These are phyloP conservation scores for Avena atlantica DNA, from an alignment of 176 grass and related monocot species.

Conservation along the genomic window DNA sequence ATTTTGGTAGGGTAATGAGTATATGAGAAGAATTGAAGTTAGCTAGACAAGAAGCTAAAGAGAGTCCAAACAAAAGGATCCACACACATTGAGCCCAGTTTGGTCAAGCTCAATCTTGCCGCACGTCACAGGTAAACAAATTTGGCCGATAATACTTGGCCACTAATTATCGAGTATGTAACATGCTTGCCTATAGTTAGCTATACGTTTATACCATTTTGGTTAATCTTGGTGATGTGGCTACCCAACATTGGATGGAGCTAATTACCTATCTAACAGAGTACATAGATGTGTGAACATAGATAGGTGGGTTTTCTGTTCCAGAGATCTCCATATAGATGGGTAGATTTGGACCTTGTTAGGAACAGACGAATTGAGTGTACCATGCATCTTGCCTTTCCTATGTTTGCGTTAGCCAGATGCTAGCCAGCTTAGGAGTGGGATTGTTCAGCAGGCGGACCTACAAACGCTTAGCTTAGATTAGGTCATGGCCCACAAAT, in stretches of 20 bases:
- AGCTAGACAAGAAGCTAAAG: neutral
- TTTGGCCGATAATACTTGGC: neutral
- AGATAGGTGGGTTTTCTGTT: neutral
- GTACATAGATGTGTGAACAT: neutral
- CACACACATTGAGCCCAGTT: neutral
- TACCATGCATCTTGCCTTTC: too few species aligned
- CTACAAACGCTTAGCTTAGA: too few species aligned
- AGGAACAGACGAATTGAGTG: neutral
- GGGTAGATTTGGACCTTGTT: neutral
- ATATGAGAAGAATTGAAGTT: too few species aligned
- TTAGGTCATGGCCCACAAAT: too few species aligned
- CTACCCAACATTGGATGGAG: neutral
- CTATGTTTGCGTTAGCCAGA: conserved; percentile 32
- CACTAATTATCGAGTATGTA: neutral
- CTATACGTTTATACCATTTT: neutral
- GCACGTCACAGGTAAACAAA: neutral
- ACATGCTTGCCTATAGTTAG: neutral
- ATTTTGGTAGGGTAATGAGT: too few species aligned
- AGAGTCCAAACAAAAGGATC: neutral
- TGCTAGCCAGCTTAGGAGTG: conserved; percentile 7
- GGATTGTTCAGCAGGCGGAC: conserved; percentile 10
- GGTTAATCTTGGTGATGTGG: neutral
- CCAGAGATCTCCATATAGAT: neutral
- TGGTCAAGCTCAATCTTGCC: neutral
- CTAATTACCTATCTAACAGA: neutral